Conservation (phyloP, 495 filamentous ascomycete genomes). For the Lasiosphaeria miniovina region DNA sequence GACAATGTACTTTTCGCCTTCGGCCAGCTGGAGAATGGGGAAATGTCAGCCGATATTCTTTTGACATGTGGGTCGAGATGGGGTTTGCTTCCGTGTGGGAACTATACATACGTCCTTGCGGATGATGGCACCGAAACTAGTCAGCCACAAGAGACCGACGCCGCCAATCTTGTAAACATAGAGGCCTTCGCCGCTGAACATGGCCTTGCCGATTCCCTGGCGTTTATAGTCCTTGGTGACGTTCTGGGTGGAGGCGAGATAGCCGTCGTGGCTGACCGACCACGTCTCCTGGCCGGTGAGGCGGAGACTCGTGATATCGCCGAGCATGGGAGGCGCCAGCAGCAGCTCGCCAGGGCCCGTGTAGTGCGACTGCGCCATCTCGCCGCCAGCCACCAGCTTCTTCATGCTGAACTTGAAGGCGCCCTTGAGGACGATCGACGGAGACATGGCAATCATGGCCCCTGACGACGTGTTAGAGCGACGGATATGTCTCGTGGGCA, state of each 20-base stretch:
- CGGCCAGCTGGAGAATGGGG: slow-evolving; percentile 52
- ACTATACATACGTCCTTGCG: slow-evolving; percentile 76
- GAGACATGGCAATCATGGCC: slow-evolving; percentile 92
- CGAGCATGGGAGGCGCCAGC: slow-evolving; percentile 73
- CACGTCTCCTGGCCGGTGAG: slow-evolving; percentile 67
- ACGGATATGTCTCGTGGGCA: background rate
- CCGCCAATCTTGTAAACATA: slow-evolving; percentile 88
- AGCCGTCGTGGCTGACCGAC: slow-evolving; percentile 79
- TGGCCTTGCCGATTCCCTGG: slow-evolving; percentile 83
- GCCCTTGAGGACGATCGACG: slow-evolving; percentile 79
- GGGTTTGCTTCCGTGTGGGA: background rate
- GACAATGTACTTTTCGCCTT: slow-evolving; percentile 82
- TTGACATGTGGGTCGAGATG: background rate
- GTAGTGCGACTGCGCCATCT: slow-evolving; percentile 75
- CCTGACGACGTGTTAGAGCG: slow-evolving; percentile 41
- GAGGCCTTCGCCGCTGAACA: slow-evolving; percentile 90
- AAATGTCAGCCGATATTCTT: slow-evolving; percentile 10
- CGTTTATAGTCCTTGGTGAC: slow-evolving; percentile 79
- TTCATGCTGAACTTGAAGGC: slow-evolving; percentile 76
- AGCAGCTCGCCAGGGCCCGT: slow-evolving; percentile 91
- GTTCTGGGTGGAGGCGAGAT: slow-evolving; percentile 73
- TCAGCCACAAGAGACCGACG: slow-evolving; percentile 77
- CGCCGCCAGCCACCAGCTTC: slow-evolving; percentile 77
- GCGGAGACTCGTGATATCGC: slow-evolving; percentile 81
- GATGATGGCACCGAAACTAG: slow-evolving; percentile 92